A percentile compares a stretch with the other conserved stretches of the same genome.
These are phyloP conservation scores for Emergomyces orientalis DNA, from an alignment of 2,329 filamentous ascomycete species.

Conservation along the genomic window DNA sequence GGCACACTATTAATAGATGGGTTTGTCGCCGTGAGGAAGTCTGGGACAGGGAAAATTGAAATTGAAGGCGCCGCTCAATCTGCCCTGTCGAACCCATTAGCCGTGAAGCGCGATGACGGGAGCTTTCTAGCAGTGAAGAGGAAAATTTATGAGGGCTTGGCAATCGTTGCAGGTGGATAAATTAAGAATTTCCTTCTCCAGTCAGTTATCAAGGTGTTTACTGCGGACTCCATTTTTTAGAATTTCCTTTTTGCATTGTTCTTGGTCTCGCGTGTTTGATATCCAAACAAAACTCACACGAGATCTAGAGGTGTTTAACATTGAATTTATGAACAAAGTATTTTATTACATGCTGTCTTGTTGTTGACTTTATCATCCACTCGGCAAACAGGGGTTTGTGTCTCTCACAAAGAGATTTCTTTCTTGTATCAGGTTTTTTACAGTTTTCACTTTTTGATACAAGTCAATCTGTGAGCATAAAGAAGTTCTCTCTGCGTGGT, in stretches of 20 bases:
- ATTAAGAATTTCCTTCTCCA: not conserved
- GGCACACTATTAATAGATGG: constrained; percentile 85
- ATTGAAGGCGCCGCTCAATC: constrained; percentile 65
- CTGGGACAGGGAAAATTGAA: constrained; percentile 75
- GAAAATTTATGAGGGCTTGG: constrained; percentile 88
- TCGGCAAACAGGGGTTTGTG: not conserved
- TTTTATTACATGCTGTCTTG: constrained; percentile 9
- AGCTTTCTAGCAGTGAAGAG: constrained; percentile 81
- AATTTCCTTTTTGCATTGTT: constrained; percentile 22
- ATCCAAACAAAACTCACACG: not conserved
- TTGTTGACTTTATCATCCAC: constrained; percentile 8
- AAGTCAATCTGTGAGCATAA: constrained; percentile 1
- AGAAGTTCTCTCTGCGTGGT: not conserved
- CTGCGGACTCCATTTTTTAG: constrained; percentile 25
- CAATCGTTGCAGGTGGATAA: constrained; percentile 71
- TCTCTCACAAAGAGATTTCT: not conserved
- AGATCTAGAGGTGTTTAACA: not conserved
- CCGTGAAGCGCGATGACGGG: constrained; percentile 44
- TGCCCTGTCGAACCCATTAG: constrained; percentile 33
- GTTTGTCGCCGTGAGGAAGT: constrained; percentile 79
- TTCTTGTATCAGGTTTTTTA: constrained; percentile 3
- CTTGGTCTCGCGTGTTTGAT: constrained; percentile 21
- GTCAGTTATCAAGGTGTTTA: constrained; percentile 8
- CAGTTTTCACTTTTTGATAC: constrained; percentile 2
- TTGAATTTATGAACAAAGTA: constrained; percentile 3